Percentiles rank a stretch among this genome's conserved stretches.
Evolutionary conservation across 2,329 filamentous ascomycete species (phyloP).

Genomic region (Neurospora sp.): DNA sequence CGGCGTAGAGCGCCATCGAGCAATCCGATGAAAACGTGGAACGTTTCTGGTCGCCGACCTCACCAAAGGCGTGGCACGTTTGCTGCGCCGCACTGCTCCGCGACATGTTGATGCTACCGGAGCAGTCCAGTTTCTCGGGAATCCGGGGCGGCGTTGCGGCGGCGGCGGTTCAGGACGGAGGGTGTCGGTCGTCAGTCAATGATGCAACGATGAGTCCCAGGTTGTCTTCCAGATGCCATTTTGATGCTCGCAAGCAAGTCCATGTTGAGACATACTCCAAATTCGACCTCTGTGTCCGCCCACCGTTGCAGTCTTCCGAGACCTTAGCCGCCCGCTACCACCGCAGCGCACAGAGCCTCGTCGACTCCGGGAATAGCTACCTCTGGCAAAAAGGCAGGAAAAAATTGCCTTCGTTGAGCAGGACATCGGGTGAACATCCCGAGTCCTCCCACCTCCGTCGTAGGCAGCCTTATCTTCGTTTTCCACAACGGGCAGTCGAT

Average conservation of each 20-base stretch:
- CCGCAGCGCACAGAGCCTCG: not conserved
- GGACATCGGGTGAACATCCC: not conserved
- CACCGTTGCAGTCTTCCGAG: not conserved
- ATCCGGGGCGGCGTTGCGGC: not conserved
- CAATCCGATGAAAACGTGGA: not conserved
- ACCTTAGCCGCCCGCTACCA: not conserved
- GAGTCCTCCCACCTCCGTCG: not conserved
- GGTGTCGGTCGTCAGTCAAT: not conserved
- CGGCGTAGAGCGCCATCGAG: not conserved
- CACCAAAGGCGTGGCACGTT: not conserved
- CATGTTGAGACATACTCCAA: no score
- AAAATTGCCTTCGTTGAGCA: not conserved
- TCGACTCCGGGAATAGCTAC: not conserved
- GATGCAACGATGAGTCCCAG: not conserved
- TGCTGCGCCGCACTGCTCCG: not conserved
- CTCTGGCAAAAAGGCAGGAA: not conserved
- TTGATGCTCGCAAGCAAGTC: not conserved
- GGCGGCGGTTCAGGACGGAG: not conserved
- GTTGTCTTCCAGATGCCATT: not conserved
- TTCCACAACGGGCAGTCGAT: not conserved
- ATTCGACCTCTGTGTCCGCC: not conserved
- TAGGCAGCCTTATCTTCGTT: not conserved
- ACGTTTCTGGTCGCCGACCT: not conserved
- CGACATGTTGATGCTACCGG: not conserved
- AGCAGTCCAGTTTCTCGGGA: not conserved